Evolutionary conservation across 208 protist species (phyloP).

Genomic region (Naegleria gruberi): DNA sequence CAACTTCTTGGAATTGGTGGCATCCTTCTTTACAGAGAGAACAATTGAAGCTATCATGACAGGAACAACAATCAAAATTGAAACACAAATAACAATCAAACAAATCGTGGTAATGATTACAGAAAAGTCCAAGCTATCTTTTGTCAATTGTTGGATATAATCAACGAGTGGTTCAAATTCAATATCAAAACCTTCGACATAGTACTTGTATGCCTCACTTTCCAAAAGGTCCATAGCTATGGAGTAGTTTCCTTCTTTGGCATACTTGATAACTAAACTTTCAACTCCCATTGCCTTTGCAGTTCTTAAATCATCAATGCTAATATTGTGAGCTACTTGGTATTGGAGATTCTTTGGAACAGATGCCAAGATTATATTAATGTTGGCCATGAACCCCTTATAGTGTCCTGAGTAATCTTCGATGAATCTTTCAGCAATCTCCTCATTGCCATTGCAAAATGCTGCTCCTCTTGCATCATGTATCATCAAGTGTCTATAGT

Average conservation of each 20-base stretch:
- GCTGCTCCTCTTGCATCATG: neutral
- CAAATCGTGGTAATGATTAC: neutral
- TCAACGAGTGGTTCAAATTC: neutral
- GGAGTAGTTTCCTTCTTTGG: neutral
- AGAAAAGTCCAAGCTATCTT: neutral
- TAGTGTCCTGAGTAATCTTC: neutral
- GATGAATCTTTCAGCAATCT: neutral
- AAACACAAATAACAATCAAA: neutral
- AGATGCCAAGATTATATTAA: neutral
- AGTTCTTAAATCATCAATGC: neutral
- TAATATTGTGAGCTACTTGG: neutral
- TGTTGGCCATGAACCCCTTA: neutral
- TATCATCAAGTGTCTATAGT: neutral
- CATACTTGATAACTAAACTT: neutral
- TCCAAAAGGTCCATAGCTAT: neutral
- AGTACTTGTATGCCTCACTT: neutral
- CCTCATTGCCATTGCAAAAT: neutral
- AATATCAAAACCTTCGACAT: neutral
- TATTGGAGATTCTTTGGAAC: neutral
- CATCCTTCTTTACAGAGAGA: neutral
- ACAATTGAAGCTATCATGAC: neutral
- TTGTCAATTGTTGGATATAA: neutral
- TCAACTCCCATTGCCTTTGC: neutral
- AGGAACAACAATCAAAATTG: neutral
- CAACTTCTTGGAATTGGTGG: neutral